Percentiles rank a stretch among this genome's conserved stretches.
Evolutionary conservation across 306 rosid genomes (phyloP).

Genomic region (Erythrophleum fordii): DNA sequence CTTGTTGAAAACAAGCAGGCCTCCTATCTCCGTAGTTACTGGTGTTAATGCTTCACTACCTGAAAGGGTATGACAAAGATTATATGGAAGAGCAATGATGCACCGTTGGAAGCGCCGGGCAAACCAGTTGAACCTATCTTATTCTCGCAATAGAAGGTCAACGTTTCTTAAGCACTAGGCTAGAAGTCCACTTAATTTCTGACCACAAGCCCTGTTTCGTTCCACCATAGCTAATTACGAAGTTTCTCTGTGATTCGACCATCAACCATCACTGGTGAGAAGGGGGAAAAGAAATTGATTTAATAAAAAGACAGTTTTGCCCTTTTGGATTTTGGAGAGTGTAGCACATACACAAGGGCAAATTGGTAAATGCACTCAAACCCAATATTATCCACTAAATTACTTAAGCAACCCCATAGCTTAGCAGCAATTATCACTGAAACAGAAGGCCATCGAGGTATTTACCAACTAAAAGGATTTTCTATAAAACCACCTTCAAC

Average conservation of each 20-base stretch:
- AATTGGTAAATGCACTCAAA: background rate
- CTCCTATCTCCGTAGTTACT: too few relatives aligned
- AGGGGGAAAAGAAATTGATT: too few relatives aligned
- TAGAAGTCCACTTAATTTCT: background rate
- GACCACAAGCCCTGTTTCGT: background rate
- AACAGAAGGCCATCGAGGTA: conserved; percentile 29
- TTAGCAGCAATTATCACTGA: background rate
- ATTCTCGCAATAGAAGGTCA: too few relatives aligned
- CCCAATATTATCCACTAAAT: background rate
- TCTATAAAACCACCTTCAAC: conserved; percentile 10
- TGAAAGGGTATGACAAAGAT: too few relatives aligned
- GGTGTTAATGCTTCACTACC: too few relatives aligned
- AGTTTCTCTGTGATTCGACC: background rate
- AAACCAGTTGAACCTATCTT: too few relatives aligned
- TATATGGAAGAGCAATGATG: too few relatives aligned
- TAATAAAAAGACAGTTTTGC: background rate
- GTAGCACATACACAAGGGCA: background rate
- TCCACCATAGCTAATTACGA: background rate
- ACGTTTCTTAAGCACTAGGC: background rate
- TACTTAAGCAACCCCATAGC: background rate
- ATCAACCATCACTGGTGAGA: too few relatives aligned
- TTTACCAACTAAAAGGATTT: conserved; percentile 19
- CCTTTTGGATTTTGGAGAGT: background rate
- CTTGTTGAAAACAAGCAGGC: background rate
- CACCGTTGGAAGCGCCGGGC: too few relatives aligned